Evolutionary conservation across 2,329 filamentous ascomycete genomes (phyloP).

Genomic region (Calonectria naviculata): DNA sequence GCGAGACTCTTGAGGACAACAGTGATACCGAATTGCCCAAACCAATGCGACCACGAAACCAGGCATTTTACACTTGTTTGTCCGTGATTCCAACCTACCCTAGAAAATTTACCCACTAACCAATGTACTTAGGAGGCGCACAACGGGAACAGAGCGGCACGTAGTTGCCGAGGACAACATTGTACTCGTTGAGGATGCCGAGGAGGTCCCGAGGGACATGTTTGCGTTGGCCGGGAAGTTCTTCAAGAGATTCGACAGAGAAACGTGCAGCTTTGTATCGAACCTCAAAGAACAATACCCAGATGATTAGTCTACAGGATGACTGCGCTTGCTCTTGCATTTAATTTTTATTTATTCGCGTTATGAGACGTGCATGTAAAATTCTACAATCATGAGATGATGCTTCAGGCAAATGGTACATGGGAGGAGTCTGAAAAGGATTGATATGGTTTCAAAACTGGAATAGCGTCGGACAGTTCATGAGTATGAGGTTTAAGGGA

Average conservation of each 20-base stretch:
- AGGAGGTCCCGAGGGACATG: slow-evolving; percentile 65
- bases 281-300: slow-evolving; percentile 86
- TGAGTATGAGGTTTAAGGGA: background rate
- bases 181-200: slow-evolving; percentile 62
- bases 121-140: slow-evolving; percentile 38
- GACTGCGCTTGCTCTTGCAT: background rate
- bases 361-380: background rate
- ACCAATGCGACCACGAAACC: slow-evolving; percentile 41
- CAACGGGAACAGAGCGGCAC: slow-evolving; percentile 46
- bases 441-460: background rate
- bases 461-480: slow-evolving; percentile 11
- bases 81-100: slow-evolving; percentile 60
- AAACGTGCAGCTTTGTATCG: slow-evolving; percentile 78
- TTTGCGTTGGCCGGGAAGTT: slow-evolving; percentile 81
- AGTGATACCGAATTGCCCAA: slow-evolving; percentile 42
- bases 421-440: slow-evolving; percentile 6
- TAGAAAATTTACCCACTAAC: slow-evolving; percentile 3
- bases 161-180: slow-evolving; percentile 79
- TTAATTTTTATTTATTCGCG: background rate
- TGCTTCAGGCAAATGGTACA: background rate
- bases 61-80: slow-evolving; percentile 84
- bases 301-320: slow-evolving; percentile 71
- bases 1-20: slow-evolving; percentile 40
- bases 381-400: background rate
- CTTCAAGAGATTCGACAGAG: slow-evolving; percentile 86